These are phyloP conservation scores for Ramalina intermedia DNA, from an alignment of 495 filamentous ascomycete genomes.

Conservation along the genomic window DNA sequence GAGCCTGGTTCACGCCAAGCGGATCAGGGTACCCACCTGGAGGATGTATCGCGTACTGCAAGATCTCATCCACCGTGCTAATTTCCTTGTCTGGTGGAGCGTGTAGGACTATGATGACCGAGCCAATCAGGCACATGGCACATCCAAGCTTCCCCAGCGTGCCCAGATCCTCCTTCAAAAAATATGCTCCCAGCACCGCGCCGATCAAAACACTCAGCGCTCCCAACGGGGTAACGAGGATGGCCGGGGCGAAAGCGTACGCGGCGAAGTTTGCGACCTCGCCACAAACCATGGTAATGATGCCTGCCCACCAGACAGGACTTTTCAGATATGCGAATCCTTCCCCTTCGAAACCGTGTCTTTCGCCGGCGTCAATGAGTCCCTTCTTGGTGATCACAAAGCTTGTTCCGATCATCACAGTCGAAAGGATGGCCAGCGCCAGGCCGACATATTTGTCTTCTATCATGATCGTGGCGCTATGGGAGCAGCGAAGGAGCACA, in stretches of 20 bases:
- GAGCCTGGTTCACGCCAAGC: not conserved
- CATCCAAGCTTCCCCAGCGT: slow-evolving; percentile 85
- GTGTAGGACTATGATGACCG: slow-evolving; percentile 93
- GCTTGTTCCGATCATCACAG: slow-evolving; percentile 83
- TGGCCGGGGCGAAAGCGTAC: slow-evolving; percentile 94
- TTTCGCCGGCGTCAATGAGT: slow-evolving; percentile 74
- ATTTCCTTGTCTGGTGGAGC: slow-evolving; percentile 89
- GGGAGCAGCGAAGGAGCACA: too few species aligned
- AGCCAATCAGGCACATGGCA: slow-evolving; percentile 89
- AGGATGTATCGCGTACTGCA: slow-evolving; percentile 65
- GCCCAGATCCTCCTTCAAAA: slow-evolving; percentile 78
- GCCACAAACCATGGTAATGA: slow-evolving; percentile 68
- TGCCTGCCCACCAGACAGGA: slow-evolving; percentile 91
- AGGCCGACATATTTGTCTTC: slow-evolving; percentile 72
- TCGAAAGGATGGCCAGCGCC: slow-evolving; percentile 76
- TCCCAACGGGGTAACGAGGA: slow-evolving; percentile 87
- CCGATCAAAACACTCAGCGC: slow-evolving; percentile 90
- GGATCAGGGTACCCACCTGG: slow-evolving; percentile 46
- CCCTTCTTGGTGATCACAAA: slow-evolving; percentile 94
- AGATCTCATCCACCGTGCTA: slow-evolving; percentile 70
- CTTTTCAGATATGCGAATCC: slow-evolving; percentile 86
- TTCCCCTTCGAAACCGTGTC: slow-evolving; percentile 91
- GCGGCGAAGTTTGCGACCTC: slow-evolving; percentile 94
- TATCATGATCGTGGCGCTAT: slow-evolving; percentile 7
- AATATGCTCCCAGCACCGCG: slow-evolving; percentile 85